Conservation (phyloP, 2,329 filamentous ascomycete species). For the Fusarium sp. region DNA sequence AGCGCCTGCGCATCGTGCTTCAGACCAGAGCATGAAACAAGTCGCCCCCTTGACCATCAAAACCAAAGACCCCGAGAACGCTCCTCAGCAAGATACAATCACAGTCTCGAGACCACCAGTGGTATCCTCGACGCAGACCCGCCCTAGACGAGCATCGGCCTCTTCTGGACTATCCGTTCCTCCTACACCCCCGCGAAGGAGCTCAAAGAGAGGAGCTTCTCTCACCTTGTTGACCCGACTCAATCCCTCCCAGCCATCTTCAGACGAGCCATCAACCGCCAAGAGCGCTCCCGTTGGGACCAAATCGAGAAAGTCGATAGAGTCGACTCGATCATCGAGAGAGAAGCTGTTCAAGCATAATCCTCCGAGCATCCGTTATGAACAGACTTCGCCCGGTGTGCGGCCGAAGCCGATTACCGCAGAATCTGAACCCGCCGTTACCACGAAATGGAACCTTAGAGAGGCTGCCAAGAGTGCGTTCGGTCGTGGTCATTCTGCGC, state of each 20-base stretch:
- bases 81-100: constrained; percentile 28
- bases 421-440: constrained; percentile 30
- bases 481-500: constrained; percentile 35
- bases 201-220: constrained; percentile 45
- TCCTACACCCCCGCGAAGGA: constrained; percentile 43
- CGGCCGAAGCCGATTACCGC: constrained; percentile 42
- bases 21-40: constrained; percentile 27
- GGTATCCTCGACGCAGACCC: constrained; percentile 20
- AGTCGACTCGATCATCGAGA: constrained; percentile 15
- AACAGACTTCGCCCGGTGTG: constrained; percentile 43
- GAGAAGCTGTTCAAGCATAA: constrained; percentile 34
- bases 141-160: constrained; percentile 28
- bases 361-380: constrained; percentile 52
- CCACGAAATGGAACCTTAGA: constrained; percentile 54
- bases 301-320: constrained; percentile 21
- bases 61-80: neutral
- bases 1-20: constrained; percentile 2
- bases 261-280: constrained; percentile 32
- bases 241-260: constrained; percentile 18
- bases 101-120: constrained; percentile 26
- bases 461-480: constrained; percentile 56
- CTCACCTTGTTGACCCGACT: constrained; percentile 31
- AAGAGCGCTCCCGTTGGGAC: constrained; percentile 16
- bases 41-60: neutral
- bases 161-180: constrained; percentile 27